Evolutionary conservation across 257 asterid species (phyloP), one percentile per base, ranked within the genome.

Genomic region (Lycium ferocissimum): DNA sequence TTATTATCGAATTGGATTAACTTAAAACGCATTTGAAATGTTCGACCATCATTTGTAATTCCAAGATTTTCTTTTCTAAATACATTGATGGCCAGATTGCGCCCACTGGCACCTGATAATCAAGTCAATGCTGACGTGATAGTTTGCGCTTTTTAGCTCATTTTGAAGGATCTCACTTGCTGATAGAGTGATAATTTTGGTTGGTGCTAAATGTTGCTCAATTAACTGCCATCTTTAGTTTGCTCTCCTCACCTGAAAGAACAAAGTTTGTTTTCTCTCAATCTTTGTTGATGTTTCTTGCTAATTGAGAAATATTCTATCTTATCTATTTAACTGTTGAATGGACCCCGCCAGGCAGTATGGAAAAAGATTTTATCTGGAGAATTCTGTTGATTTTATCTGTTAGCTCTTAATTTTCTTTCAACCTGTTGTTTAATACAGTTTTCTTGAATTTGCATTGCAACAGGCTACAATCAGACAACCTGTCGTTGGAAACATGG

Each of bases 401-500:
- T 38, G 26, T 69, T 69, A 38, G 51, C 78, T 69, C 26, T 69
- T 69, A 7, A 26, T 14, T 69, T 15, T 13, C 53, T 38, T 14
- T 38, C 6, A 8, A 78, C 45, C 82, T 53, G 26, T 26, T 20
- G 0, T 53, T 76, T 53, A 22, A 76, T 76, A 26, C 26, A 22
- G 26, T 53, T 26, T 76, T 51, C 49, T 76, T 76, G 22, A 76
- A 26, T 26, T 78, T 78, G 5, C 84, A 70, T 82, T 80, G 83
- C 75, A 71, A 85, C 97, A 96, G 98, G 99, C 99, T 20, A 97
- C 99, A 2, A 91, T 97, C 83, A 92, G 91, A 73, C 92, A 88
- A 82, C 99, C 99, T 2, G 99, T 94, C 2, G 98, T 97, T 78
- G 35, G 67, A 81, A 89, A 97, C 94, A 97, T 95, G 98, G 88